Evolutionary conservation across 495 filamentous ascomycete genomes (phyloP).

Genomic region (Lichenothelia convexa): DNA sequence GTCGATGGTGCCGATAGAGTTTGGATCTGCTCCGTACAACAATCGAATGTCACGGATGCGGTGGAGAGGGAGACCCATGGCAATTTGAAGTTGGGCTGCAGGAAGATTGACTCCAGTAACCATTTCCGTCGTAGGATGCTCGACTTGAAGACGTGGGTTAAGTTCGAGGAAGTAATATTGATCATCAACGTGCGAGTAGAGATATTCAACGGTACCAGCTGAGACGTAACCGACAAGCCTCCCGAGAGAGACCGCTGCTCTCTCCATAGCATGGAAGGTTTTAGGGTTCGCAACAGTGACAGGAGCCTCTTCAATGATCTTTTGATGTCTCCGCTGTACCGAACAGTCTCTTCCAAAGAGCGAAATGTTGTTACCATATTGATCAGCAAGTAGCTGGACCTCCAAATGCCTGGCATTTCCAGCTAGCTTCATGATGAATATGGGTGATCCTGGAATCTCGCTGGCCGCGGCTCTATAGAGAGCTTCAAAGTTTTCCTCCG

Average conservation of each 20-base stretch:
- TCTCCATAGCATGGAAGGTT: conserved; percentile 93
- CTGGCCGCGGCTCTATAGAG: conserved; percentile 90
- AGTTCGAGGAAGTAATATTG: conserved; percentile 99
- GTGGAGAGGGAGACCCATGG: conserved; percentile 95
- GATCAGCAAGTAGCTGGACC: conserved; percentile 90
- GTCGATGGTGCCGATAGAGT: conserved; percentile 72
- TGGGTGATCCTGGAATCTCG: conserved; percentile 97
- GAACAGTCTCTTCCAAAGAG: conserved; percentile 98
- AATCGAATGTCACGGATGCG: conserved; percentile 90
- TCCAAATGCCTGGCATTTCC: conserved; percentile 94
- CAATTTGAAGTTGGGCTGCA: conserved; percentile 92
- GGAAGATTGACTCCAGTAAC: conserved; percentile 94
- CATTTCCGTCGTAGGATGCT: conserved; percentile 99
- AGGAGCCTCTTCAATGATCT: conserved; percentile 98
- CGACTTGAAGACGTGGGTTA: conserved; percentile 95
- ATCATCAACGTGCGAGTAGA: conserved; percentile 95
- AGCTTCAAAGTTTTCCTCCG: conserved; percentile 61
- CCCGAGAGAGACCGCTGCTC: conserved; percentile 84
- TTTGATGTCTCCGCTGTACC: conserved; percentile 95
- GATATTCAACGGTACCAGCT: conserved; percentile 95
- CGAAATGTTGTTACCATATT: conserved; percentile 99
- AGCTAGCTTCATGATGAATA: conserved; percentile 99
- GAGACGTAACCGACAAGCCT: conserved; percentile 95
- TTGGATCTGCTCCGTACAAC: conserved; percentile 88
- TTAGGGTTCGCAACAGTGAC: conserved; percentile 79